Evolutionary conservation across 768 basidiomycete genomes (phyloP).

Genomic region (Boletus pseudopeckii): DNA sequence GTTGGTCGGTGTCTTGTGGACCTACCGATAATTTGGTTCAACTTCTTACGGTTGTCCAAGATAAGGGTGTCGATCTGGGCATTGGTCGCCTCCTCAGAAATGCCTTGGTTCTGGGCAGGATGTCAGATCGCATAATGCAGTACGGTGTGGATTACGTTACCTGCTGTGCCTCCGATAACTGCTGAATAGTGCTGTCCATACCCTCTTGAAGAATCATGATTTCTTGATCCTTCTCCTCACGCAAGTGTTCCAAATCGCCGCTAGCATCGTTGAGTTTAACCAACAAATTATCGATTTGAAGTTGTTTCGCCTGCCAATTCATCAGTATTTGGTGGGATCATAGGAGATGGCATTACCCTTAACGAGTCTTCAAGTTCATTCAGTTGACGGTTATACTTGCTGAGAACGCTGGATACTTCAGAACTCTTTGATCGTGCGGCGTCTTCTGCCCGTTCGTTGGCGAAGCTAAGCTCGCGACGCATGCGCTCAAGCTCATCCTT

Average conservation of each 20-base stretch:
- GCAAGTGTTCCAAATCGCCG: conserved; percentile 72
- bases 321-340: conserved; percentile 10
- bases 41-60: conserved; percentile 93
- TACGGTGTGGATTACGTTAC: conserved; percentile 38
- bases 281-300: conserved; percentile 92
- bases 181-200: conserved; percentile 87
- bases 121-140: background rate
- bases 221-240: conserved; percentile 97
- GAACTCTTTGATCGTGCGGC: conserved; percentile 86
- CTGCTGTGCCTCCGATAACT: conserved; percentile 83
- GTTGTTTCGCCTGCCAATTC: conserved; percentile 76
- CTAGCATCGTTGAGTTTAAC: conserved; percentile 71
- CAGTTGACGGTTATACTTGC: conserved; percentile 94
- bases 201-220: conserved; percentile 93
- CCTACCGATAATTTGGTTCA: conserved; percentile 93
- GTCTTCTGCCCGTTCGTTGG: conserved; percentile 98
- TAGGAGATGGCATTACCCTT: conserved; percentile 49
- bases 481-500: conserved; percentile 93
- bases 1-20: conserved; percentile 4
- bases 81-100: conserved; percentile 86
- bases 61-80: conserved; percentile 98
- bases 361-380: conserved; percentile 96
- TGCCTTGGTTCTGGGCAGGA: conserved; percentile 63
- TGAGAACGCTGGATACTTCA: conserved; percentile 83
- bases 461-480: conserved; percentile 88